Conservation (phyloP, 2,329 filamentous ascomycete genomes). For the Colletotrichum salicis region DNA sequence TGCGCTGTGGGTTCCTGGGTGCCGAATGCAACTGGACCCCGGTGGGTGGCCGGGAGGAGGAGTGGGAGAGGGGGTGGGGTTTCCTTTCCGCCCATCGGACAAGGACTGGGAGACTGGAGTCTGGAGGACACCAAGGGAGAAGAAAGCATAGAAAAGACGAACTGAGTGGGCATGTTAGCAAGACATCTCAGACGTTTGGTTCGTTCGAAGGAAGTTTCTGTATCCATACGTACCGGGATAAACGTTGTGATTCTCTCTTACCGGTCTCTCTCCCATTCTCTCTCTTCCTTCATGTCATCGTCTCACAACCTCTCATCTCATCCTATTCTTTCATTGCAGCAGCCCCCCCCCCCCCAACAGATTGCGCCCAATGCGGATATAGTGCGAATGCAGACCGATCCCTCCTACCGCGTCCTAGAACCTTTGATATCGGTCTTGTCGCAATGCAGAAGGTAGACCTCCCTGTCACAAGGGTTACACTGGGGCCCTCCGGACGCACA, state of each 20-base stretch:
- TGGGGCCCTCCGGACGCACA: constrained; percentile 15
- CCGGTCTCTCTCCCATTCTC: not conserved
- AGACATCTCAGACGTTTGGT: not conserved
- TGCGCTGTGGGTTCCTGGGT: not conserved
- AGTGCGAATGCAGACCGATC: constrained; percentile 4
- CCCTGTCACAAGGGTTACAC: constrained; percentile 14
- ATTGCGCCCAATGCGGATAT: constrained; percentile 6
- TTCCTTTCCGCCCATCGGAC: not conserved
- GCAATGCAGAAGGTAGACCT: constrained; percentile 31
- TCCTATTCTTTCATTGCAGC: not conserved
- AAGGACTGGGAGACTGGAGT: not conserved
- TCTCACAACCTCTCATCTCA: not conserved
- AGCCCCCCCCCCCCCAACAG: not conserved
- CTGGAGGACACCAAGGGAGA: not conserved
- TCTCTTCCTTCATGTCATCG: not conserved
- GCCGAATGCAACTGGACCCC: constrained; percentile 7
- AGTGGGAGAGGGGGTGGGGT: constrained; percentile 1
- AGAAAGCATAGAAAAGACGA: constrained; percentile 1
- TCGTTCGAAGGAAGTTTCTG: not conserved
- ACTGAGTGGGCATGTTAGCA: not conserved
- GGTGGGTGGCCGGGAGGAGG: not conserved
- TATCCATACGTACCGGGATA: not conserved
- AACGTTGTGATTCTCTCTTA: not conserved
- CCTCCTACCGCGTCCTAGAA: constrained; percentile 4
- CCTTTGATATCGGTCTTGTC: constrained; percentile 35